phyloP scores from a whole-genome alignment of 140 eudicot genomes.

The Cichorium intybus region DNA sequence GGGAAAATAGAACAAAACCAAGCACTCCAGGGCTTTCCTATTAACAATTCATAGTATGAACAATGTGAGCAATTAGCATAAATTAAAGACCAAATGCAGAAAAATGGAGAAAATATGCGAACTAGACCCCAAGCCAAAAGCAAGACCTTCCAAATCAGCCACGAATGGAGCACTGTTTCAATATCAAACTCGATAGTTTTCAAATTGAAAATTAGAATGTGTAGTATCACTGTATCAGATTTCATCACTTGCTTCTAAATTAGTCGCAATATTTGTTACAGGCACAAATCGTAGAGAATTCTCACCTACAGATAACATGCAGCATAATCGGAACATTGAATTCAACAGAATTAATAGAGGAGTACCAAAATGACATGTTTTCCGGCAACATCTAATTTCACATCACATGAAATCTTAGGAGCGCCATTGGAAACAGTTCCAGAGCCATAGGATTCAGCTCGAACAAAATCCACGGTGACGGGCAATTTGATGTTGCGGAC shows the following conservation, averaged over 20 bases:
- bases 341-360: not conserved
- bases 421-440: conserved; percentile 64
- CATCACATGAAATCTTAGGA: conserved; percentile 48
- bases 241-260: conserved; percentile 4
- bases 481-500: conserved; percentile 58
- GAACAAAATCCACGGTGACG: conserved; percentile 61
- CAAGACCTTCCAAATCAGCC: not conserved
- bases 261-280: not conserved
- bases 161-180: too few relatives aligned
- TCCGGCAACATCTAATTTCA: conserved; percentile 60
- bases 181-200: not conserved
- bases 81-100: not conserved
- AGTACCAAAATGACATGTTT: conserved; percentile 71
- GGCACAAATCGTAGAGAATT: not conserved
- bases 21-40: not conserved
- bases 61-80: not conserved
- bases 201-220: not conserved
- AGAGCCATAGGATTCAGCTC: conserved; percentile 67
- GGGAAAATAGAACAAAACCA: too few relatives aligned
- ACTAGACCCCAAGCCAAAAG: not conserved
- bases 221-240: not conserved
- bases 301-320: not conserved
- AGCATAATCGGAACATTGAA: not conserved
- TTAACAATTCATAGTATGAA: not conserved
- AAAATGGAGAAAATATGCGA: not conserved